Base-by-base conservation (phyloP, 2,329 filamentous ascomycete species). In the Alternaria gansuensis region DNA sequence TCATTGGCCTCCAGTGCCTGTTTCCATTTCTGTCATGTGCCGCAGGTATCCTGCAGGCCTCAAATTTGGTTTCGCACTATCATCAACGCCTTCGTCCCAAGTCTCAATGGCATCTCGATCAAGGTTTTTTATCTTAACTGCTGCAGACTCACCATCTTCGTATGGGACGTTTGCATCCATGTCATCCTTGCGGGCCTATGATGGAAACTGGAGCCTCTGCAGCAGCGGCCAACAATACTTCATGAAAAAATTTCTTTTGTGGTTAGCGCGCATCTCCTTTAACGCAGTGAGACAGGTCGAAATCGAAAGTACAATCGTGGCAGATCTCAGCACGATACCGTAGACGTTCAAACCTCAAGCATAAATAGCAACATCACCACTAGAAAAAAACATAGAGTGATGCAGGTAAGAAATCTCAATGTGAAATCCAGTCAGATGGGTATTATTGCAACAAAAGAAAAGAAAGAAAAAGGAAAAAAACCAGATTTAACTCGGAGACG, bases 371-470 rank as follows among this genome's bases (percentile, higher is more conserved):
- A 17, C 17, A 17, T 17, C 17, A 17, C 17, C 17, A 17, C 17
- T 17, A 17, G 17, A 17, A 2, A 17, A 17, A 17, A 17, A 17
- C 1, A 17, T 17, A 17, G 17, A 17, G 17, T 17, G 17, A 17
- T 2, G 17, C 17, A 17, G 17, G 17, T 17, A 2, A 17, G 17
- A 17, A 17, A 17, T 17, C 17, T 17, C 17, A 17, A 17, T 2
- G 17, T 17, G 17, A 17, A 17, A 17, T 17, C 17, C n/a, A 14
- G 24, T 46, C 23, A 33, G 29, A 31, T 46, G 29, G 44, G 29
- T 46, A 46, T 34, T 46, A 34, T 46, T 17, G 44, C 44, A 24
- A 14, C 29, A 46, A 46, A 40, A 46, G n/a, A n/a, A n/a, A n/a
- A n/a, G n/a, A n/a, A n/a, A n/a, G n/a, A n/a, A n/a, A n/a, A n/a